Evolutionary conservation across 495 filamentous ascomycete species (phyloP), one percentile per base, ranked within the genome.

Genomic region (Talaromyces liani): DNA sequence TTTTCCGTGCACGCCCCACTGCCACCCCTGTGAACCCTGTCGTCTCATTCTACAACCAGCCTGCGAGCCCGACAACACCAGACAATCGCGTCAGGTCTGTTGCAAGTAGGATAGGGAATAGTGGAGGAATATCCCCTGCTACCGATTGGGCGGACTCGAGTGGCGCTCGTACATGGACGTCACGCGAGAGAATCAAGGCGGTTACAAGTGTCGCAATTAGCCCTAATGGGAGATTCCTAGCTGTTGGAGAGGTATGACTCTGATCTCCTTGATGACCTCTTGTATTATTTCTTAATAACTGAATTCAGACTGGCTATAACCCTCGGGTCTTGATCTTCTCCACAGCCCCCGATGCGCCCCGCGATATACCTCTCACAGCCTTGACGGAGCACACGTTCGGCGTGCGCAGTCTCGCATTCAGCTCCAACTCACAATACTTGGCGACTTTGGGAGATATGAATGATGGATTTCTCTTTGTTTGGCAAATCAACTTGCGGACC

Each of bases 381-480:
- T 81, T 98, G 57, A 88, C 85, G 33, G 95, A 98, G 66, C 94
- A 98, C 73, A 90, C 86, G 0, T 96, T 91, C 68, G 94, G 94
- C 36, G 91, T 98, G 27, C 86, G 87, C 63, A 88, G 89, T 59
- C 83, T 98, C 33, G 88, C 93, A 4, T 98, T 97, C 81, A 96
- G 91, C 63, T 83, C 87, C 10, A 90, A 96, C 69, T 92, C 91
- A 6, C 88, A 85, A 67, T 96, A 90, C 74, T 80, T 98, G 18
- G 93, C 95, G 4, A 93, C 90, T 6, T 81, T 98, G 29, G 94
- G 94, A 27, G 85, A 88, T 20, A 81, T 88, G 36, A 94, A 96
- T 74, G 94, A 98, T 73, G 94, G 94, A 8, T 98, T 96, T 71
- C 82, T 98, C 27, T 93, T 94, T 66, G 81, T 98, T 49, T 98